Base-by-base conservation (phyloP, 768 basidiomycete species). In the Trametes gibbosa region DNA sequence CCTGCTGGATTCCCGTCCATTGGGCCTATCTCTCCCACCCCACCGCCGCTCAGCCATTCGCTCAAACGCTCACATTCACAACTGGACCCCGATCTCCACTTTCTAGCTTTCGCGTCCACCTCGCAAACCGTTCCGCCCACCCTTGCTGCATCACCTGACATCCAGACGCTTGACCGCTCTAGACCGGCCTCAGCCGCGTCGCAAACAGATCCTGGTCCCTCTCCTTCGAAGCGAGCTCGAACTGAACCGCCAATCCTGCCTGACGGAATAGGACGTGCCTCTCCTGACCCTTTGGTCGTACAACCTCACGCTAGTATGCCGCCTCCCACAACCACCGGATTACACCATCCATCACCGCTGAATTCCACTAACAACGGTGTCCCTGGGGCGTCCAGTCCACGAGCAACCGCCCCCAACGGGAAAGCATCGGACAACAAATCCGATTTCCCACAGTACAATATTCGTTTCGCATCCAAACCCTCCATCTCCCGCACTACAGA, bases 401-500 rank as follows among this genome's bases (percentile, higher is more conserved):
- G 76, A 25, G 74, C 77, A 16, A 63, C 64, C 21, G 50, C 68
- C 3, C 66, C 70, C 19, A 83, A 84, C 64, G 84, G 77, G 34
- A 77, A 78, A 52, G 65, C 71, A 13, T 63, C 77, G 3, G 77
- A 73, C 27, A 73, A 65, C 32, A 70, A 74, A 45, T 58, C 77
- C 2, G 81, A 80, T n/a, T 53, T 71, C 32, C 81, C 83, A 21
- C 65, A 69, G 19, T 79, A 78, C 56, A 74, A 76, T 34, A 75
- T 81, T 17, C 86, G 89, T 25, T 83, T 89, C 57, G 82, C 89
- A n/a, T 82, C 86, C 2, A 89, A 85, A 67, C 83, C 89, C 5
- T 74, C 79, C 34, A 58, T 81, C 10, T 74, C 80, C 25, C 82
- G 83, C 16, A 70, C 73, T 43, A 76, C 79, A 56, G 87, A 90